Conservation (phyloP, 2,329 filamentous ascomycete genomes). For the Trichoderma koningiopsis region DNA sequence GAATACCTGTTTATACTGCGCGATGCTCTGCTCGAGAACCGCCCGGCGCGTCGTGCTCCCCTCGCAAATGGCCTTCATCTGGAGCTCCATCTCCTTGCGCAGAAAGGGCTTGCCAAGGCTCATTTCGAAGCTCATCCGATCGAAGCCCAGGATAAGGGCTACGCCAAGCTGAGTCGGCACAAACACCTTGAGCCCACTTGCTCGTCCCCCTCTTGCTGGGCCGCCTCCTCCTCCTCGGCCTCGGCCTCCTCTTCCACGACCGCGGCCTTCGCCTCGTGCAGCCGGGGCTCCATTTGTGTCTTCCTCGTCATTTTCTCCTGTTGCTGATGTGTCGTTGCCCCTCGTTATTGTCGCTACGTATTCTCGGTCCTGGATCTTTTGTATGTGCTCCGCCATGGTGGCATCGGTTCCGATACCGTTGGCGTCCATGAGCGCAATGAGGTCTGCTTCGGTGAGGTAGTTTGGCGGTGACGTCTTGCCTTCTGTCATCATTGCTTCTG, state of each 20-base stretch:
- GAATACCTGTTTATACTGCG: slow-evolving; percentile 86
- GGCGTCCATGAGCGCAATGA: slow-evolving; percentile 96
- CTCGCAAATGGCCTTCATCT: slow-evolving; percentile 96
- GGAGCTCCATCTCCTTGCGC: slow-evolving; percentile 95
- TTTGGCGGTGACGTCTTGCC: slow-evolving; percentile 84
- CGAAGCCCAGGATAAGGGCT: slow-evolving; percentile 90
- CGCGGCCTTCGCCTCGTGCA: slow-evolving; percentile 50
- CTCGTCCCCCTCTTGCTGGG: slow-evolving; percentile 45
- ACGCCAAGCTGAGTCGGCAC: slow-evolving; percentile 90
- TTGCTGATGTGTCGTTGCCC: slow-evolving; percentile 40
- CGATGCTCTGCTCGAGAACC: slow-evolving; percentile 80
- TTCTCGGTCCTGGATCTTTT: slow-evolving; percentile 86
- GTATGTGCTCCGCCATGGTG: slow-evolving; percentile 98
- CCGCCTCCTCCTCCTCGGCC: slow-evolving; percentile 40
- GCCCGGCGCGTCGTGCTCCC: slow-evolving; percentile 73
- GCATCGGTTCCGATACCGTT: slow-evolving; percentile 98
- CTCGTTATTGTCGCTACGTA: slow-evolving; percentile 72
- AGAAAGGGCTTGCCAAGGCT: slow-evolving; percentile 95
- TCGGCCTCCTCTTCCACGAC: slow-evolving; percentile 51
- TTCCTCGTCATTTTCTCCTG: slow-evolving; percentile 41
- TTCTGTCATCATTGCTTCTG: slow-evolving; percentile 84
- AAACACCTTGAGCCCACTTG: slow-evolving; percentile 73
- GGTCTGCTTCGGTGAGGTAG: slow-evolving; percentile 91
- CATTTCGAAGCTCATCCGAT: slow-evolving; percentile 88
- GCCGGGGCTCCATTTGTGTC: slow-evolving; percentile 42